Conservation (phyloP, 345 rosid genomes). For the Diplotaxis tenuifolia region DNA sequence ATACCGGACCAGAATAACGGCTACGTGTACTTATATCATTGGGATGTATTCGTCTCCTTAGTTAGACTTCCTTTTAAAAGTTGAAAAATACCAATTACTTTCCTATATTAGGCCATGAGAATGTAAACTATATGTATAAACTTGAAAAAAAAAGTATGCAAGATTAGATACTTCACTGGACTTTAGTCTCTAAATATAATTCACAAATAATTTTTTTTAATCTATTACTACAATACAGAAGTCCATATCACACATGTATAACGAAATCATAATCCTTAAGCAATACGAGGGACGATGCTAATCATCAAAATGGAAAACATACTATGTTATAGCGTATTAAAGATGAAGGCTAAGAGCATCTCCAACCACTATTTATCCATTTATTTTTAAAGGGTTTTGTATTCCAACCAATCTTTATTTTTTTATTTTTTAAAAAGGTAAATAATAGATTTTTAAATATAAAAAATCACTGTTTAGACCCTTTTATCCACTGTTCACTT, state of each 20-base stretch:
- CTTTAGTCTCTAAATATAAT: background rate
- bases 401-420: too few species aligned
- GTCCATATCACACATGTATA: background rate
- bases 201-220: background rate
- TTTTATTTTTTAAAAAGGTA: too few species aligned
- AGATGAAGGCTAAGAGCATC: too few species aligned
- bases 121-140: background rate
- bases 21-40: background rate
- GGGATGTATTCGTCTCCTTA: background rate
- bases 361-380: too few species aligned
- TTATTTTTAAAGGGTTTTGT: too few species aligned
- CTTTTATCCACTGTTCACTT: too few species aligned
- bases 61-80: background rate
- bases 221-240: too few species aligned
- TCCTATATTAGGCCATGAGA: background rate
- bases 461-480: too few species aligned
- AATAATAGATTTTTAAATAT: too few species aligned
- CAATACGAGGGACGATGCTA: too few species aligned
- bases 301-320: too few species aligned
- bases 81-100: background rate
- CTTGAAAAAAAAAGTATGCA: background rate
- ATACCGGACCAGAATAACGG: background rate
- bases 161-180: background rate
- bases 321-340: too few species aligned
- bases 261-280: background rate